A percentile compares a stretch with the other conserved stretches of the same genome.
These are phyloP conservation scores for Rosa chinensis DNA, from an alignment of 306 rosid genomes.

Conservation along the genomic window DNA sequence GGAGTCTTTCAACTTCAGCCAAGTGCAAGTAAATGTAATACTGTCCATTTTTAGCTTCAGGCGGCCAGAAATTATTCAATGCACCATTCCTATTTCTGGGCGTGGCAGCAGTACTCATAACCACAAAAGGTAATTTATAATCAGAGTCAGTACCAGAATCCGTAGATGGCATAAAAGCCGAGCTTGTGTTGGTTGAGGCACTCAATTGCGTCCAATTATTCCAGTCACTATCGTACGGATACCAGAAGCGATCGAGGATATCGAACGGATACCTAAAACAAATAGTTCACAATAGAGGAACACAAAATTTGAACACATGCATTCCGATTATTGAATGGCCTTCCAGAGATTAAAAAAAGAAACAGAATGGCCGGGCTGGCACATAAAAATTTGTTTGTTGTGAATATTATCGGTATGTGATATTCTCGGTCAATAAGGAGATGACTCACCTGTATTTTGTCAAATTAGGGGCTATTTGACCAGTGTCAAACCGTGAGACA, in stretches of 20 bases:
- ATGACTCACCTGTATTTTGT: background rate
- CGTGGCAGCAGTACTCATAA: too few relatives aligned
- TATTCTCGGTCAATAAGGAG: too few relatives aligned
- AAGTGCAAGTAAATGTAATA: background rate
- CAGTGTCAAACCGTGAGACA: background rate
- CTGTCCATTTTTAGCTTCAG: background rate
- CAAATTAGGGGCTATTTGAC: background rate
- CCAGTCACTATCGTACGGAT: background rate
- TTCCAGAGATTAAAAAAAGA: too few relatives aligned
- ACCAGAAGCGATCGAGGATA: background rate
- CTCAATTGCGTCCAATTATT: background rate
- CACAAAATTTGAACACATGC: background rate
- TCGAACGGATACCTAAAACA: background rate
- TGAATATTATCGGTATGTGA: background rate
- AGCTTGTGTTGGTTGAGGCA: background rate
- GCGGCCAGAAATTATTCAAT: background rate
- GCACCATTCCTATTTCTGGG: too few relatives aligned
- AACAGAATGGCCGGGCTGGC: background rate
- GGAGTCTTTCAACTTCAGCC: conserved; percentile 16
- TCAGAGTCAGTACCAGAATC: too few relatives aligned
- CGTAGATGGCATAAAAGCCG: too few relatives aligned
- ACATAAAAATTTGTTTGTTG: too few relatives aligned
- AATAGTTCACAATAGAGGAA: background rate
- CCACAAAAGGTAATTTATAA: too few relatives aligned
- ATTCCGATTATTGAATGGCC: too few relatives aligned